phyloP scores from a whole-genome alignment of 768 basidiomycete genomes.

The Crepidotus variabilis region DNA sequence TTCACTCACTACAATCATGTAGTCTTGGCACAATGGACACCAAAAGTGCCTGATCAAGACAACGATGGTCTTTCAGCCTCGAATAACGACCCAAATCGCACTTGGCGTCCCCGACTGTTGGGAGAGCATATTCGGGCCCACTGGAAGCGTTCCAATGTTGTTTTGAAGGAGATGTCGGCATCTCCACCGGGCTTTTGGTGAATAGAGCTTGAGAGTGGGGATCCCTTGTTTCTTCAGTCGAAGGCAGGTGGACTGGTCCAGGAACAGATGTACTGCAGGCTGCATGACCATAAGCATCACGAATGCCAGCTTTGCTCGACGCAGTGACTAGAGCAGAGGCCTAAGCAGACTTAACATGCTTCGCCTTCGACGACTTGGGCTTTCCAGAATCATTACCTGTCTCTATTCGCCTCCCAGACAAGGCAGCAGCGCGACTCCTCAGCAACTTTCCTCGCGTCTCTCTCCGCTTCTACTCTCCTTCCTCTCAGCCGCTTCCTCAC shows the following conservation, averaged over 20 bases:
- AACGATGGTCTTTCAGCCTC: constrained; percentile 53
- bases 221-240: not conserved
- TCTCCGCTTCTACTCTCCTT: not conserved
- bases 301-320: not conserved
- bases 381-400: not conserved
- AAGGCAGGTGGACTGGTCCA: not conserved
- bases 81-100: constrained; percentile 70
- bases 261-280: not conserved
- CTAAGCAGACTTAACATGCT: constrained; percentile 1
- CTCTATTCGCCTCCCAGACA: not conserved
- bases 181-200: not conserved
- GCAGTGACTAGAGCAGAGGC: constrained; percentile 35
- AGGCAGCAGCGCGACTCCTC: not conserved
- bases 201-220: not conserved
- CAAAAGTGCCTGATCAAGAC: constrained; percentile 89
- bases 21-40: constrained; percentile 88
- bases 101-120: constrained; percentile 59
- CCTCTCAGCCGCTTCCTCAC: not conserved
- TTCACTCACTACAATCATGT: constrained; percentile 60
- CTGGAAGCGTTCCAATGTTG: not conserved
- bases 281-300: not conserved
- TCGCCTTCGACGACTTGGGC: not conserved
- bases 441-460: not conserved
- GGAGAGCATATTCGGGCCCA: constrained; percentile 39
- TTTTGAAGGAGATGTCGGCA: not conserved